Evolutionary conservation across 2,329 filamentous ascomycete genomes (phyloP).

Genomic region (Kalmusia sp.): DNA sequence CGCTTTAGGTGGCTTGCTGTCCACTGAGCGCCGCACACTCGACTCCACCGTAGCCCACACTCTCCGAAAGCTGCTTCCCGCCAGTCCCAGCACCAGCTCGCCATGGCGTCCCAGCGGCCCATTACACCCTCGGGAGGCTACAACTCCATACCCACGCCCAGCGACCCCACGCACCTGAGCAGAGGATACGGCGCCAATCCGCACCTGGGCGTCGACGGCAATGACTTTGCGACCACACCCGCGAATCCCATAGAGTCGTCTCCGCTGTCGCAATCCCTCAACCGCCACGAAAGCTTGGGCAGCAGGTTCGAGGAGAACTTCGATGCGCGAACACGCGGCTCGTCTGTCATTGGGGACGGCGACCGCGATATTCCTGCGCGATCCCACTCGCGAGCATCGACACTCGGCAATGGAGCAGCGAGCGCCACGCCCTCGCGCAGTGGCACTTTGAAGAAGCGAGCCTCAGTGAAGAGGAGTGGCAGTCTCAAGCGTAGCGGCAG

Average conservation of each 20-base stretch:
- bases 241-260: conserved; percentile 38
- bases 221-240: conserved; percentile 50
- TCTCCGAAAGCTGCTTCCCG: not conserved
- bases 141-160: conserved; percentile 45
- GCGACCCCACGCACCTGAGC: conserved; percentile 45
- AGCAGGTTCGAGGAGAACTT: conserved; percentile 74
- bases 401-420: conserved; percentile 52
- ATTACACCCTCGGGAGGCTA: conserved; percentile 39
- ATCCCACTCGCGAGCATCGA: conserved; percentile 65
- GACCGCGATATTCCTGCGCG: conserved; percentile 61
- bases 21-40: not conserved
- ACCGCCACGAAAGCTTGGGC: conserved; percentile 44
- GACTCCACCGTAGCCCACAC: not conserved
- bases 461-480: conserved; percentile 73
- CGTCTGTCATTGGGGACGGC: conserved; percentile 66
- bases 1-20: not conserved
- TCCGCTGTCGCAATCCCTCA: conserved; percentile 44
- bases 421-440: conserved; percentile 62
- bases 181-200: conserved; percentile 42
- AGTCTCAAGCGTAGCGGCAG: conserved; percentile 83
- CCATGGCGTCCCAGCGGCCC: conserved; percentile 37
- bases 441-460: conserved; percentile 89
- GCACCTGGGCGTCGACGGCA: conserved; percentile 31
- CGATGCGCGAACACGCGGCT: conserved; percentile 72
- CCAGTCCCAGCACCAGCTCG: not conserved